Percentiles rank a stretch among this genome's conserved stretches.
These are phyloP conservation scores for Crotalaria pallida DNA, from an alignment of 306 rosid genomes.

Conservation along the genomic window DNA sequence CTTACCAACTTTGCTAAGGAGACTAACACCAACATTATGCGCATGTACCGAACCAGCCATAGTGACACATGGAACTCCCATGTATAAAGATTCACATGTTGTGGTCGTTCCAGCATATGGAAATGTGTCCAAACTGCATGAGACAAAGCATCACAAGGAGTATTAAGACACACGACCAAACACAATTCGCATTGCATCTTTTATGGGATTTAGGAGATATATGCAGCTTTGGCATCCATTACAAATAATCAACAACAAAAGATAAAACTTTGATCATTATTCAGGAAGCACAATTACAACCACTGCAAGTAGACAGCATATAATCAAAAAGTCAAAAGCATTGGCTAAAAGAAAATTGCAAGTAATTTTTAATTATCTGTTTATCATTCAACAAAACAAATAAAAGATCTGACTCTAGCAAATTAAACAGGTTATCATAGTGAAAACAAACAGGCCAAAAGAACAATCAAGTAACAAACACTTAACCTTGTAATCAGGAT, in stretches of 20 bases:
- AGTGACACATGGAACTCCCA: slow-evolving; percentile 99
- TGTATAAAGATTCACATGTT: slow-evolving; percentile 91
- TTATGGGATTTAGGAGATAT: background rate
- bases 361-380: background rate
- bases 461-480: background rate
- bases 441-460: background rate
- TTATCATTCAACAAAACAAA: background rate
- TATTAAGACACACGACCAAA: background rate
- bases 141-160: background rate
- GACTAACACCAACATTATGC: slow-evolving; percentile 98
- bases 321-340: background rate
- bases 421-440: background rate
- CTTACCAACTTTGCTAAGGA: slow-evolving; percentile 93
- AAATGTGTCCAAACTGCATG: slow-evolving; percentile 90
- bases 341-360: background rate
- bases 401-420: background rate
- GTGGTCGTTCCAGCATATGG: slow-evolving; percentile 99
- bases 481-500: background rate
- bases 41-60: slow-evolving; percentile 99
- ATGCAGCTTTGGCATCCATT: background rate
- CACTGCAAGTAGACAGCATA: background rate
- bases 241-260: background rate
- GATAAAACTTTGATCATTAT: background rate
- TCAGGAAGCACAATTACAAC: background rate
- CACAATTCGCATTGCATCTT: background rate